Conservation (phyloP, 371 early-diverging fungal species). For the Mucor lusitanicus region DNA sequence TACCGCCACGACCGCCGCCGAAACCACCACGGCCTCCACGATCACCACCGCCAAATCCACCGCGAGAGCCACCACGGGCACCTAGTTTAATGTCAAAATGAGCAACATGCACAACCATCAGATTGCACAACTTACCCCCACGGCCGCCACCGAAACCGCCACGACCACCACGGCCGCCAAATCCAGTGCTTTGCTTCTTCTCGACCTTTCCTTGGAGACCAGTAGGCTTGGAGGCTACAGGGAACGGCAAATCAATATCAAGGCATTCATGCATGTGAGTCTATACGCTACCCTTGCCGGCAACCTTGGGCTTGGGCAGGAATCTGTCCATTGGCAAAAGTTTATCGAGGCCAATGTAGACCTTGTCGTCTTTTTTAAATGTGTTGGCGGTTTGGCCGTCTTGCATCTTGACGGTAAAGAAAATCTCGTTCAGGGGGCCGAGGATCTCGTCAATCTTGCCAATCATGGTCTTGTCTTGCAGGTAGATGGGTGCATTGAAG, state of each 20-base stretch:
- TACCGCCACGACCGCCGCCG: background rate
- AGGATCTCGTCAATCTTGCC: slow-evolving; percentile 99
- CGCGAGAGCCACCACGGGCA: slow-evolving; percentile 8
- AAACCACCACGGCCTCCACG: slow-evolving; percentile 21
- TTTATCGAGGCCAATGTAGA: slow-evolving; percentile 92
- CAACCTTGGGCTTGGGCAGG: slow-evolving; percentile 90
- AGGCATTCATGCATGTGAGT: background rate
- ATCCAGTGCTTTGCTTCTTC: slow-evolving; percentile 50
- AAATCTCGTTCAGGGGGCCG: slow-evolving; percentile 97
- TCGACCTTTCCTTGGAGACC: slow-evolving; percentile 53
- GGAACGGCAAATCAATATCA: background rate
- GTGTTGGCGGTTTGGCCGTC: slow-evolving; percentile 90
- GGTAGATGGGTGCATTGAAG: slow-evolving; percentile 98
- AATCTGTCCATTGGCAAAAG: slow-evolving; percentile 96
- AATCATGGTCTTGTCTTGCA: slow-evolving; percentile 96
- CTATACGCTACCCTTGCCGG: slow-evolving; percentile 54
- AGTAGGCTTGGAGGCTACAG: slow-evolving; percentile 38
- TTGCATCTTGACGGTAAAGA: slow-evolving; percentile 94
- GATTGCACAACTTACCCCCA: background rate
- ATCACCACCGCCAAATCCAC: slow-evolving; percentile 5
- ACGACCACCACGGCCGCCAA: slow-evolving; percentile 20
- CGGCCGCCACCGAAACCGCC: slow-evolving; percentile 15
- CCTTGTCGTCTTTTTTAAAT: slow-evolving; percentile 88
- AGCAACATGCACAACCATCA: too few relatives aligned
- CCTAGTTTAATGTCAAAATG: background rate